Conservation (phyloP, 306 rosid genomes). For the Senna tora region DNA sequence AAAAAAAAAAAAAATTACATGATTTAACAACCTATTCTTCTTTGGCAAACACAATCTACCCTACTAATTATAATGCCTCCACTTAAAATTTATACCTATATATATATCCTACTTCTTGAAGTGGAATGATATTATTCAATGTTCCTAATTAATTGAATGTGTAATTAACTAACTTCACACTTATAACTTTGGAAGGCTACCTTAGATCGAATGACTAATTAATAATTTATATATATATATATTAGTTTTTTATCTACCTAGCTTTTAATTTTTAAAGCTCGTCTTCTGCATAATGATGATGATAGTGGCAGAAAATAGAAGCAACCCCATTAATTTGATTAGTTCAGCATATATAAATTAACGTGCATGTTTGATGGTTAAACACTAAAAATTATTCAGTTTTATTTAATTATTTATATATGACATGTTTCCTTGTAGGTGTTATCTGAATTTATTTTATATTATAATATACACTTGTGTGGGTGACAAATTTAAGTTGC, state of each 20-base stretch:
- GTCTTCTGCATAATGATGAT: background rate
- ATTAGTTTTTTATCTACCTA: too few relatives aligned
- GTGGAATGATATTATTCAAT: background rate
- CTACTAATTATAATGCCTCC: too few relatives aligned
- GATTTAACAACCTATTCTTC: too few relatives aligned
- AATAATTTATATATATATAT: too few relatives aligned
- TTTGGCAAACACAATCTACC: too few relatives aligned
- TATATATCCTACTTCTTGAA: background rate
- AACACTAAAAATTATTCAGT: background rate
- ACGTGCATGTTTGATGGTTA: background rate
- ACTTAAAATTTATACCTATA: background rate
- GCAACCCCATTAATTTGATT: background rate
- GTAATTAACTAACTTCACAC: too few relatives aligned
- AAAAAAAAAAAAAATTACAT: too few relatives aligned
- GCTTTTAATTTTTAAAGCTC: background rate
- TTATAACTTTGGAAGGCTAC: too few relatives aligned
- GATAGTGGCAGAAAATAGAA: background rate
- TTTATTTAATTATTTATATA: too few relatives aligned
- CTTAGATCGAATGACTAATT: too few relatives aligned
- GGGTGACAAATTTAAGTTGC: background rate
- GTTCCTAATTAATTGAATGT: too few relatives aligned
- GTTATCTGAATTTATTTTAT: background rate
- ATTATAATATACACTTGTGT: background rate
- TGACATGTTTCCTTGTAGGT: background rate
- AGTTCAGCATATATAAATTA: background rate